A percentile compares a stretch with the other conserved stretches of the same genome.
phyloP scores from a whole-genome alignment of 768 basidiomycete species.

The Tubosaeta sp. region DNA sequence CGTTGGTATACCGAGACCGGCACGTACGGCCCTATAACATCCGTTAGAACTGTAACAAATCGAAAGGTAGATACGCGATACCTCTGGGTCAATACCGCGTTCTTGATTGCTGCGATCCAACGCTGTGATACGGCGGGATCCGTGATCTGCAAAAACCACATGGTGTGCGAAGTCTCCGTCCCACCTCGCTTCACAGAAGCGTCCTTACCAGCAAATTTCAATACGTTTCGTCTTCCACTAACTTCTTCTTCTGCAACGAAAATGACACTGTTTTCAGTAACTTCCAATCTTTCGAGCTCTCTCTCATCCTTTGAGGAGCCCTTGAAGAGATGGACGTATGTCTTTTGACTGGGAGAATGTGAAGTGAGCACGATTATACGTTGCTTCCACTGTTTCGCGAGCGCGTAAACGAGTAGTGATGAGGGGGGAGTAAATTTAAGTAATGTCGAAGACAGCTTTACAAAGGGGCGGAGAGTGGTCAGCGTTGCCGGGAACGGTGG shows the following conservation, averaged over 20 bases:
- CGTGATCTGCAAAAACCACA: conserved; percentile 65
- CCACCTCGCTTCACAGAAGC: conserved; percentile 40
- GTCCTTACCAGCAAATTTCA: conserved; percentile 66
- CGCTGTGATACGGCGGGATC: conserved; percentile 60
- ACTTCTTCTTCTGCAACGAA: conserved; percentile 61
- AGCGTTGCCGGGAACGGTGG: conserved; percentile 64
- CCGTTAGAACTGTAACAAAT: conserved; percentile 1
- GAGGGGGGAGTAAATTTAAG: conserved; percentile 67
- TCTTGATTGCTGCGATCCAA: conserved; percentile 76
- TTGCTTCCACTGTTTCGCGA: conserved; percentile 69
- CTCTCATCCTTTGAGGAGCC: conserved; percentile 51
- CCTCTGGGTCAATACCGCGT: conserved; percentile 67
- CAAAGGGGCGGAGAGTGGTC: conserved; percentile 47
- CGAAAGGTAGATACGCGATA: conserved; percentile 21
- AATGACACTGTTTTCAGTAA: conserved; percentile 72
- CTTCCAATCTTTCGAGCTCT: conserved; percentile 71
- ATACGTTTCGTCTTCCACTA: conserved; percentile 45
- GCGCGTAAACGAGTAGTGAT: conserved; percentile 66
- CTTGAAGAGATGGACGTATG: conserved; percentile 75
- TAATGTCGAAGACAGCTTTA: conserved; percentile 48
- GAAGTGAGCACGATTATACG: conserved; percentile 59
- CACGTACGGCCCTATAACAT: conserved; percentile 55
- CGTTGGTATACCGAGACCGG: conserved; percentile 52
- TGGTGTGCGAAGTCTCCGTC: conserved; percentile 10
- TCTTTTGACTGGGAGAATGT: conserved; percentile 32